These are phyloP conservation scores for Ogataea dorogensis DNA, from an alignment of 805 yeast species.

Conservation along the genomic window DNA sequence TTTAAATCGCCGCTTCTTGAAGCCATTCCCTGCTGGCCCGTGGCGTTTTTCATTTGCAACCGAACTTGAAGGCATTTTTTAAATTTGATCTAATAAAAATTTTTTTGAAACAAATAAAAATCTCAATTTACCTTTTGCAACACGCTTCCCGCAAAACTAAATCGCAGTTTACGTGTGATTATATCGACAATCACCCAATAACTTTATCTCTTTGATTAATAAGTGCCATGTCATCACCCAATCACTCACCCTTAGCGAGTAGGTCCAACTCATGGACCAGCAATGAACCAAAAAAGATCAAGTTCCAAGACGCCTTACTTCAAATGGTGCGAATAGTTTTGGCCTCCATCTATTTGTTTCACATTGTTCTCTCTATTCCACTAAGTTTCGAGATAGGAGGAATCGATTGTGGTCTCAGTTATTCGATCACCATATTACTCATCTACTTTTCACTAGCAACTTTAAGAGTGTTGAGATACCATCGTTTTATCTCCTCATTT, in stretches of 20 bases:
- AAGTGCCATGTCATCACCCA: slow-evolving; percentile 8
- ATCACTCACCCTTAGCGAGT: slow-evolving; percentile 8
- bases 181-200: no score
- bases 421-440: slow-evolving; percentile 67
- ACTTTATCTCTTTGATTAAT: no score
- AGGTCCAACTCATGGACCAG: slow-evolving; percentile 6
- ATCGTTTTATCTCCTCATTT: slow-evolving; percentile 43
- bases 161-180: background rate
- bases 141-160: background rate
- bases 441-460: slow-evolving; percentile 74
- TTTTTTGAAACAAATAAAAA: slow-evolving; percentile 8
- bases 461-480: slow-evolving; percentile 53
- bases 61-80: slow-evolving; percentile 24
- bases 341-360: slow-evolving; percentile 59
- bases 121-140: slow-evolving; percentile 2
- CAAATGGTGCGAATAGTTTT: slow-evolving; percentile 38
- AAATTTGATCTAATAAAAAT: slow-evolving; percentile 3
- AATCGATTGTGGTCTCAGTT: slow-evolving; percentile 81
- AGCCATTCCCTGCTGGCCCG: slow-evolving; percentile 12
- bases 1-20: slow-evolving; percentile 23
- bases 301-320: slow-evolving; percentile 16
- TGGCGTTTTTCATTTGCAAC: slow-evolving; percentile 18
- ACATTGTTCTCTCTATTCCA: slow-evolving; percentile 81
- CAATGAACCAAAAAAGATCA: slow-evolving; percentile 11
- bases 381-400: slow-evolving; percentile 95